phyloP scores from a whole-genome alignment of 2,329 filamentous ascomycete species.

The Pseudonectria foliicola region DNA sequence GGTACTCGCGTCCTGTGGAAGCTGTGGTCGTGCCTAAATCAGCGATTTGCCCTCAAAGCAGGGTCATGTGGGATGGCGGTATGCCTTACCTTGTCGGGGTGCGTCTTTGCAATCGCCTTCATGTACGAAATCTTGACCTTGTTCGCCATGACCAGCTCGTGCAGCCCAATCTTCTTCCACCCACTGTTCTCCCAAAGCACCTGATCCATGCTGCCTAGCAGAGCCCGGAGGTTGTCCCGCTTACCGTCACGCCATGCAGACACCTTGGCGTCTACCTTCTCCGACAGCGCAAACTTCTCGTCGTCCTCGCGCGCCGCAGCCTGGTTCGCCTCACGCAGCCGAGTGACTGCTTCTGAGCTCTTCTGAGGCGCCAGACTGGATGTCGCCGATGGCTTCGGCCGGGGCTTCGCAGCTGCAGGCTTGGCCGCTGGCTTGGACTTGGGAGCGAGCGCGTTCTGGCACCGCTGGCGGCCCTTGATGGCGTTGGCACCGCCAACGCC shows the following conservation, averaged over 20 bases:
- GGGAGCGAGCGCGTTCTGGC: slow-evolving; percentile 75
- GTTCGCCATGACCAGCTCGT: slow-evolving; percentile 83
- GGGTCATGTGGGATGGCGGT: neutral
- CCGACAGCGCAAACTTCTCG: slow-evolving; percentile 83
- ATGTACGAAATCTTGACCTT: slow-evolving; percentile 98
- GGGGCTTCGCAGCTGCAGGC: slow-evolving; percentile 38
- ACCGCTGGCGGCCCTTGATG: slow-evolving; percentile 78
- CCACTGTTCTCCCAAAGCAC: slow-evolving; percentile 89
- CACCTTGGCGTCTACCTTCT: slow-evolving; percentile 76
- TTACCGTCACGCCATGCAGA: slow-evolving; percentile 83
- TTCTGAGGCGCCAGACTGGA: slow-evolving; percentile 36
- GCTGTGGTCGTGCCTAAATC: slow-evolving; percentile 30
- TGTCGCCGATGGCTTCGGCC: slow-evolving; percentile 36
- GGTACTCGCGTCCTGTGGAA: slow-evolving; percentile 57
- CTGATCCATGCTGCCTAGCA: slow-evolving; percentile 77
- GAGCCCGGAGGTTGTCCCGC: slow-evolving; percentile 80
- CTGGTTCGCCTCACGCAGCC: slow-evolving; percentile 75
- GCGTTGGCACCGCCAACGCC: slow-evolving; percentile 81
- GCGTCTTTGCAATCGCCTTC: slow-evolving; percentile 98
- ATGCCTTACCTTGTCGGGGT: slow-evolving; percentile 86
- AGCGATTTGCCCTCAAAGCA: neutral
- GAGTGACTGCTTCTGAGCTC: slow-evolving; percentile 70
- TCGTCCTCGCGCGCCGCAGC: slow-evolving; percentile 82
- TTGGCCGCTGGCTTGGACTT: slow-evolving; percentile 47
- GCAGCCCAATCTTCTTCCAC: slow-evolving; percentile 95